Conservation (phyloP, 2,329 filamentous ascomycete genomes). For the Phaeosphaeriaceae sp. region DNA sequence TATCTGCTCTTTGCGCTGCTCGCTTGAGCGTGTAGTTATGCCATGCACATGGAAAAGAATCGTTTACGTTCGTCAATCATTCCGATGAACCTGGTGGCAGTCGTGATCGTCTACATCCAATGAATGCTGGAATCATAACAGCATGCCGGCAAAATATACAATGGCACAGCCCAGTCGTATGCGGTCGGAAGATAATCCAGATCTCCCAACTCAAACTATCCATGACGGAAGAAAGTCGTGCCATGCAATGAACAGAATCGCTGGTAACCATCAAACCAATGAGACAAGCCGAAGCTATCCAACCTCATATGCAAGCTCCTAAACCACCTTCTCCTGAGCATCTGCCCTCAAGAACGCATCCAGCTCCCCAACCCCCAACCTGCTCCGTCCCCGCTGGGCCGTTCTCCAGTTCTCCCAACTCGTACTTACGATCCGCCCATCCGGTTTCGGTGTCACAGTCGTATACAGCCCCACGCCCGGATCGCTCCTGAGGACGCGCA, state of each 20-base stretch:
- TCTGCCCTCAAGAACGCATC: constrained; percentile 9
- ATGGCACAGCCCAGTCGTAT: neutral
- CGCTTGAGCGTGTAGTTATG: constrained; percentile 13
- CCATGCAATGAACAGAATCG: too few relatives aligned
- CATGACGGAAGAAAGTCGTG: too few relatives aligned
- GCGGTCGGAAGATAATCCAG: neutral
- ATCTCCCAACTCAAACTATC: too few relatives aligned
- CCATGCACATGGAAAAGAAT: neutral
- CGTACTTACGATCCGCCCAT: constrained; percentile 28
- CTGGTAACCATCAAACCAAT: too few relatives aligned
- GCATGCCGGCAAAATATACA: neutral
- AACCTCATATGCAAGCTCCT: neutral
- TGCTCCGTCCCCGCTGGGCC: constrained; percentile 3
- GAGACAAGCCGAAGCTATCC: too few relatives aligned
- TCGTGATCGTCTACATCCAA: neutral
- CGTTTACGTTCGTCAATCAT: neutral
- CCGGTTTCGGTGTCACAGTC: constrained; percentile 20
- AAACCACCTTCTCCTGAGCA: neutral
- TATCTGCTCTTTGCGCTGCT: constrained; percentile 82
- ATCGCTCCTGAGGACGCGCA: constrained; percentile 25
- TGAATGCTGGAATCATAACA: neutral
- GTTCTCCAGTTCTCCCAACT: constrained; percentile 33
- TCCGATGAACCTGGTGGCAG: neutral
- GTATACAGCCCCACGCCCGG: constrained; percentile 22
- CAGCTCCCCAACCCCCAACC: constrained; percentile 4